Conservation (phyloP, 1,284 basidiomycete genomes). For the Cryptococcus amylolentus region DNA sequence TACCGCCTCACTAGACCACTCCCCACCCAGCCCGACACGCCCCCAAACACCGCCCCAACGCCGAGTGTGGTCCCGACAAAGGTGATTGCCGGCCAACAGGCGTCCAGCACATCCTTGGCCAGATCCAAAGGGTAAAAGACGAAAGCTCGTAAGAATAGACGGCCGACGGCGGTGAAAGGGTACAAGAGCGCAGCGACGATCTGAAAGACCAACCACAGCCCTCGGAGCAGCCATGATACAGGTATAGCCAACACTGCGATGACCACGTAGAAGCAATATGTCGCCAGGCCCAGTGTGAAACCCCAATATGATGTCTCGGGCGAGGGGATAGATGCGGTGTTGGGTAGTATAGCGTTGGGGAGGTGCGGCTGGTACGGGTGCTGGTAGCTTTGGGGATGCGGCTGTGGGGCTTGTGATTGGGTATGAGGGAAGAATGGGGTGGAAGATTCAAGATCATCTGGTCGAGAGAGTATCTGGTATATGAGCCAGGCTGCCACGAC, state of each 20-base stretch:
- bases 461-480: conserved; percentile 44
- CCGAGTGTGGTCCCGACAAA: conserved; percentile 41
- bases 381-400: background rate
- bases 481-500: conserved; percentile 42
- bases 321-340: conserved; percentile 2
- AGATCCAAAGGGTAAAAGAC: conserved; percentile 28
- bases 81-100: conserved; percentile 38
- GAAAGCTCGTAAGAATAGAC: conserved; percentile 30
- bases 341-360: background rate
- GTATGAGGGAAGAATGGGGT: conserved; percentile 29
- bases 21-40: conserved; percentile 36
- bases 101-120: conserved; percentile 19
- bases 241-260: conserved; percentile 36
- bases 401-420: conserved; percentile 17
- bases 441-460: conserved; percentile 42
- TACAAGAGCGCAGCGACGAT: conserved; percentile 27
- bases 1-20: conserved; percentile 20
- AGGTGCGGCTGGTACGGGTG: background rate
- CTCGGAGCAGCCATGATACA: conserved; percentile 31
- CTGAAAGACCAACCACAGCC: conserved; percentile 20
- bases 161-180: conserved; percentile 31
- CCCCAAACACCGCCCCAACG: conserved; percentile 36
- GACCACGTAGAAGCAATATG: conserved; percentile 40
- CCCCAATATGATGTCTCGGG: conserved; percentile 17
- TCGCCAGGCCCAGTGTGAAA: conserved; percentile 18